These are phyloP conservation scores for Bruguiera sexangula DNA, from an alignment of 345 rosid genomes.

Conservation along the genomic window DNA sequence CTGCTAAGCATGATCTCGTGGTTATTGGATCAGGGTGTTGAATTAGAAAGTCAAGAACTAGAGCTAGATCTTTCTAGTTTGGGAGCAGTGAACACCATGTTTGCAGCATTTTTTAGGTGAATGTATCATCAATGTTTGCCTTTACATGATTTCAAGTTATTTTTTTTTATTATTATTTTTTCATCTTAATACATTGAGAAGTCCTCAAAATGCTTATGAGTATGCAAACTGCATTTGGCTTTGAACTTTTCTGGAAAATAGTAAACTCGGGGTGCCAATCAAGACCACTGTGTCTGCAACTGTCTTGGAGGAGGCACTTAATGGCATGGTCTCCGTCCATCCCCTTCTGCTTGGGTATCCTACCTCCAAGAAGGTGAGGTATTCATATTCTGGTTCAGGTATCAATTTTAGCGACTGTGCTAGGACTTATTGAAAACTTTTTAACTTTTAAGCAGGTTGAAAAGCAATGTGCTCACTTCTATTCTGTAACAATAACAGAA, in stretches of 20 bases:
- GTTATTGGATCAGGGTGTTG: conserved; percentile 56
- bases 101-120: conserved; percentile 93
- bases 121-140: not conserved
- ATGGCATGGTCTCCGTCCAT: conserved; percentile 61
- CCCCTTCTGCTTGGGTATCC: conserved; percentile 68
- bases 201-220: not conserved
- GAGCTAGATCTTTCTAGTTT: conserved; percentile 96
- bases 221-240: conserved; percentile 1
- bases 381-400: conserved; percentile 14
- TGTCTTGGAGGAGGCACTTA: conserved; percentile 93
- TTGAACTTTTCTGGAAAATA: conserved; percentile 20
- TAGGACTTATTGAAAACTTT: conserved; percentile 20
- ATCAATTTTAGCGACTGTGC: conserved; percentile 14
- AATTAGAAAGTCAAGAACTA: conserved; percentile 71
- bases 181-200: not conserved
- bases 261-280: conserved; percentile 98
- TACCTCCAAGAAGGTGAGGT: conserved; percentile 64
- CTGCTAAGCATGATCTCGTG: conserved; percentile 13
- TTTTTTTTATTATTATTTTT: not conserved
- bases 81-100: conserved; percentile 95
- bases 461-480: conserved; percentile 97
- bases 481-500: conserved; percentile 77
- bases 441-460: conserved; percentile 69
- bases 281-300: conserved; percentile 97
- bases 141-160: too few relatives aligned